phyloP scores from a whole-genome alignment of 371 early-diverging fungal species.

The Saksenaea vasiformis region DNA sequence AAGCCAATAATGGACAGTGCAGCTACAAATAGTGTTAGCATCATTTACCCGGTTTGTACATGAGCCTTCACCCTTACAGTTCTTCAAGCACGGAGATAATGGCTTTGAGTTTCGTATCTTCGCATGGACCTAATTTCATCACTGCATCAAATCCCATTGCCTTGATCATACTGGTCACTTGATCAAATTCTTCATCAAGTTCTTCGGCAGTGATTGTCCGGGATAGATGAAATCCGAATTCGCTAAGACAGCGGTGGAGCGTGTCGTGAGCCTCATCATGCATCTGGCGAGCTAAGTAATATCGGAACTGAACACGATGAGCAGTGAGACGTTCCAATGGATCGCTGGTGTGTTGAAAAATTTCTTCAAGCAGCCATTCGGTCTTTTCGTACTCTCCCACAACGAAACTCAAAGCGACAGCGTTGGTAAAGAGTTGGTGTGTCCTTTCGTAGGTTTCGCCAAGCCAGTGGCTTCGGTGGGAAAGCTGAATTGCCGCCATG shows the following conservation, averaged over 20 bases:
- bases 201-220: constrained; percentile 14
- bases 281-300: constrained; percentile 37
- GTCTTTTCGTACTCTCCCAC: constrained; percentile 39
- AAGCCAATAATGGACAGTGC: constrained; percentile 40
- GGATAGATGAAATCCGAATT: constrained; percentile 18
- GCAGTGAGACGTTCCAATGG: constrained; percentile 40
- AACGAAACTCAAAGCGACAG: constrained; percentile 40
- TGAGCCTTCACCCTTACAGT: constrained; percentile 23
- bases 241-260: constrained; percentile 29
- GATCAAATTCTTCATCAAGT: constrained; percentile 15
- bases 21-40: too few relatives aligned
- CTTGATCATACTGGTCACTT: constrained; percentile 16
- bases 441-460: constrained; percentile 18
- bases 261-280: constrained; percentile 29
- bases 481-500: constrained; percentile 31
- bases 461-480: constrained; percentile 22
- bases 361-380: constrained; percentile 23
- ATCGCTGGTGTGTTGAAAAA: constrained; percentile 30
- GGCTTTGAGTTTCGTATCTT: constrained; percentile 22
- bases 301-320: constrained; percentile 38
- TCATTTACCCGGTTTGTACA: too few relatives aligned
- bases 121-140: constrained; percentile 16
- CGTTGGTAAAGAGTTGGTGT: constrained; percentile 31
- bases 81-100: constrained; percentile 42
- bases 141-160: constrained; percentile 21